Percentiles rank a stretch among this genome's conserved stretches.
Conservation (phyloP, 1,284 basidiomycete species). For the Ceratobasidium theobromae region DNA sequence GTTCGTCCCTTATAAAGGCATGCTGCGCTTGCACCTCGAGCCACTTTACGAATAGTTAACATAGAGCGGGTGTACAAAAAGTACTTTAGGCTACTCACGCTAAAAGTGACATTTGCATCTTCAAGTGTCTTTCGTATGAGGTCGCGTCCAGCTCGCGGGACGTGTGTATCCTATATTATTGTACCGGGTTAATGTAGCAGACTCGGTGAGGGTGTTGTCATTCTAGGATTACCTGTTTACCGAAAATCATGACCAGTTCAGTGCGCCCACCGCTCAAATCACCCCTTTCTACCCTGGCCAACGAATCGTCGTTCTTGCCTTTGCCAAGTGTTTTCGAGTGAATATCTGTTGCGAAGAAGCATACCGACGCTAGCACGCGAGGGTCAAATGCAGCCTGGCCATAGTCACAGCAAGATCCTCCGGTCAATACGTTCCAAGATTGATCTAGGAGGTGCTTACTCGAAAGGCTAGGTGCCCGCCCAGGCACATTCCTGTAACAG, state of each 20-base stretch:
- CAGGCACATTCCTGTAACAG: slow-evolving; percentile 85
- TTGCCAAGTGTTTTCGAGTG: slow-evolving; percentile 84
- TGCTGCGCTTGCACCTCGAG: slow-evolving; percentile 92
- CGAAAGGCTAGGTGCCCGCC: slow-evolving; percentile 76
- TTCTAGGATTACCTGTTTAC: slow-evolving; percentile 67
- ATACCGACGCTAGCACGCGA: slow-evolving; percentile 80
- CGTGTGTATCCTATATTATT: slow-evolving; percentile 74
- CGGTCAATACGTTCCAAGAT: too few species aligned
- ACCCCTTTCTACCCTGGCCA: slow-evolving; percentile 68
- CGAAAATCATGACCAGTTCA: slow-evolving; percentile 91
- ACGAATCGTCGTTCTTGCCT: slow-evolving; percentile 74
- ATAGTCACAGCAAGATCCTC: too few species aligned
- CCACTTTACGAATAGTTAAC: slow-evolving; percentile 55
- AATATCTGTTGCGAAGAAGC: slow-evolving; percentile 92
- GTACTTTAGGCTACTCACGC: slow-evolving; percentile 52
- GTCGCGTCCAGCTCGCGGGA: slow-evolving; percentile 79
- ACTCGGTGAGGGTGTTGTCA: background rate
- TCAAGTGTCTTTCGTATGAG: slow-evolving; percentile 80
- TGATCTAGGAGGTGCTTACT: slow-evolving; percentile 45
- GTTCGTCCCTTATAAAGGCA: slow-evolving; percentile 89
- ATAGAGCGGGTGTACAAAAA: background rate
- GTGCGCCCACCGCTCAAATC: slow-evolving; percentile 69
- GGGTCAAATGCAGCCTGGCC: slow-evolving; percentile 78
- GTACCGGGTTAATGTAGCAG: background rate
- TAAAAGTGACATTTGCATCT: slow-evolving; percentile 67